These are phyloP conservation scores for Lactarius trivialis DNA, from an alignment of 768 basidiomycete genomes.

Conservation along the genomic window DNA sequence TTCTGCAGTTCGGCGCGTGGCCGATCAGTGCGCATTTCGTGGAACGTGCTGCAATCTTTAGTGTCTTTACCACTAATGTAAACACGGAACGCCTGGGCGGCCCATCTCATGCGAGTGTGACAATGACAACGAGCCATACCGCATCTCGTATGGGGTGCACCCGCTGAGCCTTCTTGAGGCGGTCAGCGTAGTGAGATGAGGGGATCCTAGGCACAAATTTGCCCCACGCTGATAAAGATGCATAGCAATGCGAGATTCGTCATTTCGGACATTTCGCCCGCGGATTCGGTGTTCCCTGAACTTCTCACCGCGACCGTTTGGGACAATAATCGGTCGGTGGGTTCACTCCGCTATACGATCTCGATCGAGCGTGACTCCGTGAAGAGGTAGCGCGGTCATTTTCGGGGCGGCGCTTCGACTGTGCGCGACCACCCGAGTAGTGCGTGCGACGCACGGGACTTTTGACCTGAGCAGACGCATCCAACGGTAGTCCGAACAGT, in stretches of 20 bases:
- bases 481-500: not conserved
- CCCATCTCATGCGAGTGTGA: not conserved
- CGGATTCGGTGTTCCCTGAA: not conserved
- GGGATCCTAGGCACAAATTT: too few species aligned
- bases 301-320: not conserved
- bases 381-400: not conserved
- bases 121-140: not conserved
- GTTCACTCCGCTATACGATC: not conserved
- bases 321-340: not conserved
- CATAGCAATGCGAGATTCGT: not conserved
- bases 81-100: not conserved
- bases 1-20: not conserved
- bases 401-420: not conserved
- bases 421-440: not conserved
- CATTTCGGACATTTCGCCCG: not conserved
- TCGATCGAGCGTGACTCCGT: not conserved
- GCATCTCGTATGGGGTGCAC: not conserved
- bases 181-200: not conserved
- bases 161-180: not conserved
- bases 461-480: not conserved
- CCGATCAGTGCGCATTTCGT: not conserved
- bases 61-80: not conserved
- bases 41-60: not conserved
- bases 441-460: not conserved
- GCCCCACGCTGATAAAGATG: not conserved